Percentiles rank a stretch among this genome's conserved stretches.
phyloP scores from a whole-genome alignment of 2,329 filamentous ascomycete genomes.

The Apiospora phragmitis region DNA sequence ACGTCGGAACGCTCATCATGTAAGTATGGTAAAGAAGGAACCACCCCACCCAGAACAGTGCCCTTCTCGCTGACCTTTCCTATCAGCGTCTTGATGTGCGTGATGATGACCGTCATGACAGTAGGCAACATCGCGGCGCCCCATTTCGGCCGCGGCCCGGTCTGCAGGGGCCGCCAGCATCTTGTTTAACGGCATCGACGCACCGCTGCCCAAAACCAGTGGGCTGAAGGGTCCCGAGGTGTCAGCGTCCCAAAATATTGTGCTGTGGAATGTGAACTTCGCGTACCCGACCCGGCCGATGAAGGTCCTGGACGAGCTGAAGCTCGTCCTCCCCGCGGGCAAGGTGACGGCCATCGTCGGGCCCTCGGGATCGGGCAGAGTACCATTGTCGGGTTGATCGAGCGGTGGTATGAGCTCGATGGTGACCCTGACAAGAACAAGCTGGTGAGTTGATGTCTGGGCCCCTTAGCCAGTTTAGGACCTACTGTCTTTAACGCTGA shows the following conservation, averaged over 20 bases:
- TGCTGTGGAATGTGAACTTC: slow-evolving; percentile 33
- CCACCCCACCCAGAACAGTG: not conserved
- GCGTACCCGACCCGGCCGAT: slow-evolving; percentile 51
- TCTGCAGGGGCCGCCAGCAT: not conserved
- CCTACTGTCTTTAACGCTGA: not conserved
- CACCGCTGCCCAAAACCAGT: slow-evolving; percentile 21
- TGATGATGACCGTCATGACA: slow-evolving; percentile 6
- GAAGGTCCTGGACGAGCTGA: slow-evolving; percentile 48
- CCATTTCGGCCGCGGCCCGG: not conserved
- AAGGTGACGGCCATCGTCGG: slow-evolving; percentile 48
- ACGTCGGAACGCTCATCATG: slow-evolving; percentile 34
- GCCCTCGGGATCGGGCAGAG: slow-evolving; percentile 70
- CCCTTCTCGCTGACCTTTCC: not conserved
- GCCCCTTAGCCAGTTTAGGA: too few relatives aligned
- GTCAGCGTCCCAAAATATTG: slow-evolving; percentile 36
- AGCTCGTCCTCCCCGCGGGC: slow-evolving; percentile 43
- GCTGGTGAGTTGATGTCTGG: slow-evolving; percentile 21
- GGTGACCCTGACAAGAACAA: slow-evolving; percentile 39
- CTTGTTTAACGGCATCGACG: not conserved
- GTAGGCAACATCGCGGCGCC: not conserved
- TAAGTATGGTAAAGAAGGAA: not conserved
- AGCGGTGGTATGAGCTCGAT: slow-evolving; percentile 69
- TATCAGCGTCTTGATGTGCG: slow-evolving; percentile 3
- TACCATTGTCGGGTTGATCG: slow-evolving; percentile 69
- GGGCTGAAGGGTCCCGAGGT: slow-evolving; percentile 48